Base-by-base conservation (phyloP, 1,284 basidiomycete species). In the Leccinum glutinopallens region DNA sequence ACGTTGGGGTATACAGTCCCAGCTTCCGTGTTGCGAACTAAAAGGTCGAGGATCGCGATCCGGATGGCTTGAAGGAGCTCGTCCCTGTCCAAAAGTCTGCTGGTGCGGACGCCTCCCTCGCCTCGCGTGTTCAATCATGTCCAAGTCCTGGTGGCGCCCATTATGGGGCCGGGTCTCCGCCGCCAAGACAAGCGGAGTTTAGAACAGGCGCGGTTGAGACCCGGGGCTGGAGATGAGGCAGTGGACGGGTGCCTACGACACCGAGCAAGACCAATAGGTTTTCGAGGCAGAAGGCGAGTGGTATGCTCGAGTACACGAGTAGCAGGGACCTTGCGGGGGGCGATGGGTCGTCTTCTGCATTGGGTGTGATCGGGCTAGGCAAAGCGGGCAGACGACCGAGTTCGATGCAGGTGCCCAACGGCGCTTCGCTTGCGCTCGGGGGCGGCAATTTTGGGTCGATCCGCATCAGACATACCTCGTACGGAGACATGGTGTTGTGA, bases 401-500 rank as follows among this genome's bases (percentile, higher is more conserved):
- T 33, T 83, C 80, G 22, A 81, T 84, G 79, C 80, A 82, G 57
- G 75, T 79, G n/a, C 71, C 76, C 53, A 74, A 66, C 41, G 75
- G 73, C 8, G 51, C 58, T 17, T 33, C 65, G 8, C 61, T 71
- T 17, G 46, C 56, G 29, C 58, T 64, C 4, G 69, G 69, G 13
- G 35, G 25, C 58, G 63, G 46, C 56, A 75, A 61, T 15, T 73
- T 76, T 56, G 69, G 72, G 39, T 71, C 68, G 51, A 58, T 64
- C 49, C 73, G 54, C 69, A 73, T 77, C 1, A 75, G 84, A 12
- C 81, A 83, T 67, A 78, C 79, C 0, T 84, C 82, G 15, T 82
- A 84, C 65, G 62, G 90, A 92, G 68, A 78, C 82, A 46, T 83
- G 81, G 15, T 84, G 87, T 51, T 93, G 91, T 90, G 85, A 85